Conservation (phyloP, 345 rosid species). For the Populus davidiana region DNA sequence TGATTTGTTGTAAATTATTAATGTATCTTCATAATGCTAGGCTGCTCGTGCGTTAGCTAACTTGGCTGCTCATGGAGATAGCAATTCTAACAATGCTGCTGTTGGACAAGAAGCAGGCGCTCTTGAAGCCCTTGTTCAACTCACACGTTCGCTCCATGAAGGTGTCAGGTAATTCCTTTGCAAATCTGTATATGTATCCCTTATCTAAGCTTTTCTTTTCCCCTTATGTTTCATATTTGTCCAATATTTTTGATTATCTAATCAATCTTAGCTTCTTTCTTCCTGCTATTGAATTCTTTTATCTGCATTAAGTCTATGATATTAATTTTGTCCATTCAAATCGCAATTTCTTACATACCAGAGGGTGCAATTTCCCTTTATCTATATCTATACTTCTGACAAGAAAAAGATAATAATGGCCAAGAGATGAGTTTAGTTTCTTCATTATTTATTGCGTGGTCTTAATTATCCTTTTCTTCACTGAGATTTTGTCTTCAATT, state of each 20-base stretch:
- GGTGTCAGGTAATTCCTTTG: constrained; percentile 33
- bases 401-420: background rate
- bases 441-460: background rate
- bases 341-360: background rate
- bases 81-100: constrained; percentile 31
- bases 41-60: constrained; percentile 41
- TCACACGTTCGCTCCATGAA: constrained; percentile 34
- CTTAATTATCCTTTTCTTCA: background rate
- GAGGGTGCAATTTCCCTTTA: background rate
- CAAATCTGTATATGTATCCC: background rate
- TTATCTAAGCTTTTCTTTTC: background rate
- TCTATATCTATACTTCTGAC: background rate
- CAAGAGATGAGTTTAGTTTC: background rate
- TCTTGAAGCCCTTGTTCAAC: constrained; percentile 35
- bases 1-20: background rate
- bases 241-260: background rate
- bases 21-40: constrained; percentile 1
- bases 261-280: background rate
- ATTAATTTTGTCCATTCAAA: background rate
- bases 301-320: background rate
- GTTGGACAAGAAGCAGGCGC: constrained; percentile 41
- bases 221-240: background rate
- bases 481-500: background rate
- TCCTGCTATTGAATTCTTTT: background rate
- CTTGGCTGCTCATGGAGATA: constrained; percentile 46